Conservation (phyloP, 2,329 filamentous ascomycete species). For the Cadophora malorum region DNA sequence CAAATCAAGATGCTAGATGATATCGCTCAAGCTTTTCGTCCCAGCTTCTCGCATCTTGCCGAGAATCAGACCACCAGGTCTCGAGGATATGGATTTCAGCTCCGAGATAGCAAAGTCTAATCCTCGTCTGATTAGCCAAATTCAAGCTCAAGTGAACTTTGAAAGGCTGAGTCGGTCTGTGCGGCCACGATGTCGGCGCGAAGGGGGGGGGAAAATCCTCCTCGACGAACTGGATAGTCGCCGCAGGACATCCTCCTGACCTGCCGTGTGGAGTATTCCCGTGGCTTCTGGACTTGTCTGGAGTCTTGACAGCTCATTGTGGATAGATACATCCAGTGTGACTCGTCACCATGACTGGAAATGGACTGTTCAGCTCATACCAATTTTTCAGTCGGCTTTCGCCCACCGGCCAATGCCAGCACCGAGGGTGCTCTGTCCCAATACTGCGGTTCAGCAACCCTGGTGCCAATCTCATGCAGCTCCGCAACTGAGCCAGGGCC, state of each 20-base stretch:
- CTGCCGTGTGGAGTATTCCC: neutral
- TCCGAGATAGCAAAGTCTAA: neutral
- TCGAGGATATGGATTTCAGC: neutral
- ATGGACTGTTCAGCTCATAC: slow-evolving; percentile 14
- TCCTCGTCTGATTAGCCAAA: neutral
- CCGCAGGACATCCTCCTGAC: slow-evolving; percentile 2
- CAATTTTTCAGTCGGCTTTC: neutral
- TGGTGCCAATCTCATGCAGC: neutral
- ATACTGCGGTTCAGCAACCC: slow-evolving; percentile 2
- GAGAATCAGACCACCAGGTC: neutral
- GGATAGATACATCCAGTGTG: neutral
- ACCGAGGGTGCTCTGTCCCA: no score
- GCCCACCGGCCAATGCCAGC: no score
- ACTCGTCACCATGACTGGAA: neutral
- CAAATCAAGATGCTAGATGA: neutral
- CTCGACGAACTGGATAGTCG: neutral
- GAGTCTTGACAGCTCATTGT: neutral
- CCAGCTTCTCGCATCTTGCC: neutral
- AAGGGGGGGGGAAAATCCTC: neutral
- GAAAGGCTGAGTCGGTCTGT: neutral
- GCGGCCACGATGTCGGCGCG: neutral
- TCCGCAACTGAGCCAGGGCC: neutral
- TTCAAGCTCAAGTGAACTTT: neutral
- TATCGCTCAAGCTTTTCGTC: neutral
- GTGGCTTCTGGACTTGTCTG: neutral